Conservation (phyloP, 2,329 filamentous ascomycete genomes). For the Colletotrichum nymphaeae region DNA sequence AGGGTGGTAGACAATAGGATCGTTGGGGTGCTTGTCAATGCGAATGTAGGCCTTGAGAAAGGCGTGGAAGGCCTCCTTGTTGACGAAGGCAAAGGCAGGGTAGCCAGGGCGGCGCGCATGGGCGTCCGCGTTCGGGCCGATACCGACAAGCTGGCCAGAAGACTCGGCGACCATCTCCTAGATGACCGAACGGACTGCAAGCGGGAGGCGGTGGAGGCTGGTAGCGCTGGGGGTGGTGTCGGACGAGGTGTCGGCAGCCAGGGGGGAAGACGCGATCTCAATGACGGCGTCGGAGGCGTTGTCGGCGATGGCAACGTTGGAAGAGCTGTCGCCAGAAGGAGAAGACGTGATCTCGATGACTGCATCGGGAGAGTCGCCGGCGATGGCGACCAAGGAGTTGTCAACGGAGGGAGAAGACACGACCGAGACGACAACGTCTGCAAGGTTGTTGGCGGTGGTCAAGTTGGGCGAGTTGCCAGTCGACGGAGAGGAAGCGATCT, state of each 20-base stretch:
- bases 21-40: neutral
- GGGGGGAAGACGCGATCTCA: neutral
- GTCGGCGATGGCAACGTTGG: neutral
- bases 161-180: neutral
- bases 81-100: neutral
- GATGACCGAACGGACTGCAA: neutral
- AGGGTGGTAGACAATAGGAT: neutral
- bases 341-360: neutral
- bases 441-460: neutral
- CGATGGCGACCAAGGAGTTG: neutral
- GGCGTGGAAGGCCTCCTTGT: neutral
- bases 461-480: neutral
- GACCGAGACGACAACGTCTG: neutral
- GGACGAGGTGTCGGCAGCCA: neutral
- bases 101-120: neutral
- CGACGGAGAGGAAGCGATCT: neutral
- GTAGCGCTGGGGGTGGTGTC: neutral
- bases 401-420: neutral
- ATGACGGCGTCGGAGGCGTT: neutral
- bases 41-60: neutral
- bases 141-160: neutral
- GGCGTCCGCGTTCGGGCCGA: neutral
- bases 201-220: neutral
- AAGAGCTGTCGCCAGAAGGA: neutral
- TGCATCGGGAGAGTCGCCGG: neutral